Percentiles rank a stretch among this genome's conserved stretches.
phyloP scores from a whole-genome alignment of 495 filamentous ascomycete genomes.

The Podospora tetraspora region DNA sequence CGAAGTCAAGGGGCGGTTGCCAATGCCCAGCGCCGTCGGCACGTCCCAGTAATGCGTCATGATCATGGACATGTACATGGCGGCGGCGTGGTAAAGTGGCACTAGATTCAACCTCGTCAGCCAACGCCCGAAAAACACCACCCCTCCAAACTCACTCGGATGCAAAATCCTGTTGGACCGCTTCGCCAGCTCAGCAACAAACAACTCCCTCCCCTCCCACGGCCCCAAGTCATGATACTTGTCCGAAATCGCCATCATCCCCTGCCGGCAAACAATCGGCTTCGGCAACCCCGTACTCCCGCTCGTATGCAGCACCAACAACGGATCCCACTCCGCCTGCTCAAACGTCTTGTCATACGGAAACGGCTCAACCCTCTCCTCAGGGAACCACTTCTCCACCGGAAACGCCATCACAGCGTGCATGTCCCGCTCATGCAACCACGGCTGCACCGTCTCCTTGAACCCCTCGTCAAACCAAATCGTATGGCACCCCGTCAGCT shows the following conservation, averaged over 20 bases:
- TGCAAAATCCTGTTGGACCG: constrained; percentile 12
- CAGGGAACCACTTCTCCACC: constrained; percentile 26
- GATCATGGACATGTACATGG: constrained; percentile 29
- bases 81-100: constrained; percentile 34
- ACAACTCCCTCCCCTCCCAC: constrained; percentile 25
- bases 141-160: constrained; percentile 16
- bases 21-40: constrained; percentile 30
- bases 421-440: constrained; percentile 37
- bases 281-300: constrained; percentile 57
- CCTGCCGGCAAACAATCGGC: constrained; percentile 45
- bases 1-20: constrained; percentile 35
- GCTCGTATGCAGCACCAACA: constrained; percentile 53
- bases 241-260: constrained; percentile 44
- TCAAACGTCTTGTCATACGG: constrained; percentile 45
- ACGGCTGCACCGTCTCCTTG: constrained; percentile 25
- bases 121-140: background rate
- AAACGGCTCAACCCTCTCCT: constrained; percentile 23
- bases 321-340: constrained; percentile 41
- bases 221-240: constrained; percentile 15
- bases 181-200: constrained; percentile 20
- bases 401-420: constrained; percentile 29
- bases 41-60: constrained; percentile 29
- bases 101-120: constrained; percentile 13
- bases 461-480: constrained; percentile 25
- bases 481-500: constrained; percentile 33